phyloP scores from a whole-genome alignment of 176 grass and related monocot genomes.

The Zea mays region Zm-B73-REFERENCE-NAM-5.0 NC_050100.1:35403501-35404000 shows the following conservation, averaged over 20 bases:
- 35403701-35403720: slow-evolving; percentile 43
- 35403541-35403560: slow-evolving; percentile 57
- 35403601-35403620: slow-evolving; percentile 60
- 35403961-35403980: slow-evolving; percentile 15
- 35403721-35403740: background rate
- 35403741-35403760: slow-evolving; percentile 45
- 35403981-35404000: slow-evolving; percentile 23
- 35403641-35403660: slow-evolving; percentile 66
- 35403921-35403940: background rate
- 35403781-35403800: slow-evolving; percentile 80
- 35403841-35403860: slow-evolving; percentile 81
- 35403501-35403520: slow-evolving; percentile 75
- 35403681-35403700: background rate
- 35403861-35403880: slow-evolving; percentile 39
- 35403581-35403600: slow-evolving; percentile 52
- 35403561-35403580: slow-evolving; percentile 59
- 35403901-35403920: slow-evolving; percentile 37
- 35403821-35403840: slow-evolving; percentile 75
- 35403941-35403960: slow-evolving; percentile 19
- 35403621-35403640: slow-evolving; percentile 48
- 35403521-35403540: slow-evolving; percentile 84
- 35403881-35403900: slow-evolving; percentile 39
- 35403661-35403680: slow-evolving; percentile 63
- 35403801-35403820: slow-evolving; percentile 71
- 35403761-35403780: slow-evolving; percentile 57